Percentiles rank a stretch among this genome's conserved stretches.
phyloP scores from a whole-genome alignment of 371 early-diverging fungal genomes.

The Mucor irregularis region DNA sequence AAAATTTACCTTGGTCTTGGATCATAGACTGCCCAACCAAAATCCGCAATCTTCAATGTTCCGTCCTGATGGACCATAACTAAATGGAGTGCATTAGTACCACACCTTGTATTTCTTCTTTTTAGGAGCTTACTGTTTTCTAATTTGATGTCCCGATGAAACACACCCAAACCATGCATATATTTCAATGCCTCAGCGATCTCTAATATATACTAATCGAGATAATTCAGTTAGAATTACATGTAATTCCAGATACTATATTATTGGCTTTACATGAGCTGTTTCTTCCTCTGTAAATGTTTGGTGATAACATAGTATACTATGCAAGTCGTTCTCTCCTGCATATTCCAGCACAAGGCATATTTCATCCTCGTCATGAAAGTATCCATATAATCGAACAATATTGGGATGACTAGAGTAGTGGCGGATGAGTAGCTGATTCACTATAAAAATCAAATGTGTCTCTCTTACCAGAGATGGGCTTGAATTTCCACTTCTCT shows the following conservation, averaged over 20 bases:
- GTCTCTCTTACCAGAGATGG: conserved; percentile 71
- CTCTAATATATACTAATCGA: conserved; percentile 82
- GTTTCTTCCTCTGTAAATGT: conserved; percentile 79
- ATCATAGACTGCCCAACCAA: conserved; percentile 99
- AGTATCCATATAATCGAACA: conserved; percentile 95
- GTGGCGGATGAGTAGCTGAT: not conserved
- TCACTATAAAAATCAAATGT: not conserved
- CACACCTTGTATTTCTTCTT: not conserved
- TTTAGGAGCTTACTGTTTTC: conserved; percentile 58
- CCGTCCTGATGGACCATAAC: conserved; percentile 75
- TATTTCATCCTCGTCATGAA: conserved; percentile 91
- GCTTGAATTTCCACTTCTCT: conserved; percentile 98
- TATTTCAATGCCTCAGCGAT: conserved; percentile 80
- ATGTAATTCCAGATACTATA: not conserved
- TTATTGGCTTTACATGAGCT: conserved; percentile 62
- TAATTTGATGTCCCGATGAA: conserved; percentile 80
- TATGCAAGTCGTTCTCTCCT: conserved; percentile 92
- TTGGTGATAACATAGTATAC: conserved; percentile 64
- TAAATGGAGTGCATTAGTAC: not conserved
- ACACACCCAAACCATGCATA: conserved; percentile 64
- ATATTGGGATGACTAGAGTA: conserved; percentile 87
- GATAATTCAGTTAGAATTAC: not conserved
- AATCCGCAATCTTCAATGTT: conserved; percentile 95
- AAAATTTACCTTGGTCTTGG: conserved; percentile 67
- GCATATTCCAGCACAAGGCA: conserved; percentile 98